phyloP scores from a whole-genome alignment of 2,329 filamentous ascomycete species.

The Ceratocystis alfenasii region DNA sequence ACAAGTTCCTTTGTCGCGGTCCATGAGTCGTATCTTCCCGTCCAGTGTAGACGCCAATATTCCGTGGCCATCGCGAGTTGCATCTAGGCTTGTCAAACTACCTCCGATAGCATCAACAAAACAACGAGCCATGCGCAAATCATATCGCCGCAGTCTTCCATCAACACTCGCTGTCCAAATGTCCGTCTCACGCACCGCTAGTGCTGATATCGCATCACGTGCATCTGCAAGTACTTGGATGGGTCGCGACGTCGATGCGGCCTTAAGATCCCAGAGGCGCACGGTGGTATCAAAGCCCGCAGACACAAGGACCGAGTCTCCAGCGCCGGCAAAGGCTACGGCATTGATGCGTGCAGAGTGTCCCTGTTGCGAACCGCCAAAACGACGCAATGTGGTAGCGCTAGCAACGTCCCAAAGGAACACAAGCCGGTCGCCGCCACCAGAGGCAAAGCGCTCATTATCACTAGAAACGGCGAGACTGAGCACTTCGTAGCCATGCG shows the following conservation, averaged over 20 bases:
- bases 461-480: conserved; percentile 60
- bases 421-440: conserved; percentile 78
- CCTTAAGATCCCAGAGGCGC: conserved; percentile 60
- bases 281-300: conserved; percentile 66
- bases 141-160: conserved; percentile 69
- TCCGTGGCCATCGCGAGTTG: conserved; percentile 61
- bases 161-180: conserved; percentile 73
- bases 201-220: conserved; percentile 50
- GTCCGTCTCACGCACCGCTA: conserved; percentile 40
- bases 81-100: conserved; percentile 60
- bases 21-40: conserved; percentile 66
- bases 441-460: conserved; percentile 77
- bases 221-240: conserved; percentile 65
- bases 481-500: conserved; percentile 86
- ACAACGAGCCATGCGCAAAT: conserved; percentile 62
- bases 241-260: conserved; percentile 41
- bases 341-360: conserved; percentile 66
- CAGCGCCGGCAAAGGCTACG: conserved; percentile 66
- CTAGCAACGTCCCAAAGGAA: conserved; percentile 91
- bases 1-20: conserved; percentile 60
- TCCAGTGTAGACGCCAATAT: conserved; percentile 67
- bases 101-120: conserved; percentile 58
- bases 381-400: conserved; percentile 64
- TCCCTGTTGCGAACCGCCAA: conserved; percentile 47
- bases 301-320: conserved; percentile 58